Conservation (phyloP, 495 filamentous ascomycete species). For the Hypoxylon trugodes region DNA sequence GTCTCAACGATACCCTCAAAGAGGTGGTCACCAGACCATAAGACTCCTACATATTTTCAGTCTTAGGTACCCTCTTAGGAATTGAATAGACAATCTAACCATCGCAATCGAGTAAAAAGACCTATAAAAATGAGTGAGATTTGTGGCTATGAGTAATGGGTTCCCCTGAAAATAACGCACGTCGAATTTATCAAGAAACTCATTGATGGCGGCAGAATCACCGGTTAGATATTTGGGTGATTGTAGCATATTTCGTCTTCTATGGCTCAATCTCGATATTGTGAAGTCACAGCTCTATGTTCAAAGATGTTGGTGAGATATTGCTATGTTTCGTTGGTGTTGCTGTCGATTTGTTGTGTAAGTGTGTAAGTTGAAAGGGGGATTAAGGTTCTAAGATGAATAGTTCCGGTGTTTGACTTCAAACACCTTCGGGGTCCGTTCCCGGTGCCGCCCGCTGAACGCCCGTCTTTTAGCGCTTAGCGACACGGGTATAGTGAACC, state of each 20-base stretch:
- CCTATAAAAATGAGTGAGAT: conserved; percentile 57
- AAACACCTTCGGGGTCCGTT: conserved; percentile 13
- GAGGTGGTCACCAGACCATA: conserved; percentile 93
- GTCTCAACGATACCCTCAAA: conserved; percentile 87
- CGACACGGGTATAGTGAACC: not conserved
- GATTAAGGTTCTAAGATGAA: conserved; percentile 7
- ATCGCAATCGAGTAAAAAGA: conserved; percentile 97
- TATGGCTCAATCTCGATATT: not conserved
- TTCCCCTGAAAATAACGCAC: conserved; percentile 61
- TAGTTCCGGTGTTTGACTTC: conserved; percentile 10
- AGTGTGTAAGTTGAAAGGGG: conserved; percentile 17
- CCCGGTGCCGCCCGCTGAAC: conserved; percentile 5
- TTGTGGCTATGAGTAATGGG: conserved; percentile 6
- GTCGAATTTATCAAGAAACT: conserved; percentile 91
- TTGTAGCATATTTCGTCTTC: conserved; percentile 15
- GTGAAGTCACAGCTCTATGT: not conserved
- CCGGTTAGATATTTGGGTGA: conserved; percentile 81
- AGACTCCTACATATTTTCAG: conserved; percentile 70
- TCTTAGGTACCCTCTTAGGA: not conserved
- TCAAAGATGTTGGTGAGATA: not conserved
- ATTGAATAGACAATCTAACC: conserved; percentile 62
- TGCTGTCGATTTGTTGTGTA: conserved; percentile 1
- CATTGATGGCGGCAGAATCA: conserved; percentile 73
- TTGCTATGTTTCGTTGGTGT: conserved; percentile 3
- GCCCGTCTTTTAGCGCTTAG: not conserved